phyloP scores from a whole-genome alignment of 306 rosid genomes.

The Castanospermum australe region DNA sequence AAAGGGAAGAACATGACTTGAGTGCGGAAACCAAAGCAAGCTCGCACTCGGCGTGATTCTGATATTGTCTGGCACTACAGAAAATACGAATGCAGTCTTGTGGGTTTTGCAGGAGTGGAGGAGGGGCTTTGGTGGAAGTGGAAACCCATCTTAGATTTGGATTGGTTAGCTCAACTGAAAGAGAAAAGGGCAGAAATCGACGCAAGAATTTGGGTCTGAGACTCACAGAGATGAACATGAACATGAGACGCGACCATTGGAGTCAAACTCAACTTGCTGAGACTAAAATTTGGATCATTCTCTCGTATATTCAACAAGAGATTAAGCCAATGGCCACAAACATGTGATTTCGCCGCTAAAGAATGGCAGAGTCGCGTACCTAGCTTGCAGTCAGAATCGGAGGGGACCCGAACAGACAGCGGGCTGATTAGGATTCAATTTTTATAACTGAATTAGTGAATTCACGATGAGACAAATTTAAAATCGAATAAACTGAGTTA shows the following conservation, averaged over 20 bases:
- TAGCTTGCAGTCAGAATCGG: too few relatives aligned
- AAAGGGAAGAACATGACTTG: slow-evolving; percentile 64
- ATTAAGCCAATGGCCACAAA: too few relatives aligned
- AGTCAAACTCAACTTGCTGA: too few relatives aligned
- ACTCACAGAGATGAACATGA: slow-evolving; percentile 38
- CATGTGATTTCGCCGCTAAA: neutral
- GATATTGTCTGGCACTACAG: slow-evolving; percentile 38
- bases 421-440: too few relatives aligned
- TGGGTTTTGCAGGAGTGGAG: slow-evolving; percentile 34
- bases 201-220: slow-evolving; percentile 36
- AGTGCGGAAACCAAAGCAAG: slow-evolving; percentile 65
- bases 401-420: too few relatives aligned
- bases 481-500: too few relatives aligned
- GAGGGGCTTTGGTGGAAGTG: slow-evolving; percentile 28
- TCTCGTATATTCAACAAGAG: too few relatives aligned
- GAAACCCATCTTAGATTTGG: slow-evolving; percentile 53
- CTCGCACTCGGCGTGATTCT: slow-evolving; percentile 41
- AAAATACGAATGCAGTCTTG: slow-evolving; percentile 45
- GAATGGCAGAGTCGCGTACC: too few relatives aligned
- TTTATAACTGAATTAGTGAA: too few relatives aligned
- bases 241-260: slow-evolving; percentile 48
- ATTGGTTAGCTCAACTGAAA: slow-evolving; percentile 5
- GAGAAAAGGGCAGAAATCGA: slow-evolving; percentile 3
- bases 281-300: neutral
- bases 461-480: too few relatives aligned